phyloP scores from a whole-genome alignment of 805 yeast genomes.

The Saturnispora bothae region DNA sequence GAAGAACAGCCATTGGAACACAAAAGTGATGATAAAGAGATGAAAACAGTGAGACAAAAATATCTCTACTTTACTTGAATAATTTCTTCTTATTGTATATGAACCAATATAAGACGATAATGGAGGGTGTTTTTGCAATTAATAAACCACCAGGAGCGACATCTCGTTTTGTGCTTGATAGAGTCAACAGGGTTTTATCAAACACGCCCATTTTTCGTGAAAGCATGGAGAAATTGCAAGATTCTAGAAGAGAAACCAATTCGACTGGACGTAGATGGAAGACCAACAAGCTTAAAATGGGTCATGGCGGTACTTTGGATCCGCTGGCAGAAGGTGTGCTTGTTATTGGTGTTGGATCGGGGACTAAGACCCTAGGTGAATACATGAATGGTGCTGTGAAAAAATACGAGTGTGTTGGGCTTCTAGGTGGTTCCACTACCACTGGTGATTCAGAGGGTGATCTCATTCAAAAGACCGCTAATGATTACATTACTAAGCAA shows the following conservation, averaged over 20 bases:
- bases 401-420: constrained; percentile 72
- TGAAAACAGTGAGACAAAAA: background rate
- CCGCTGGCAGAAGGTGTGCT: constrained; percentile 93
- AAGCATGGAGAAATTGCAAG: constrained; percentile 41
- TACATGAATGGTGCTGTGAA: constrained; percentile 70
- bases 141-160: constrained; percentile 81
- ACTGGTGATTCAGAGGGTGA: constrained; percentile 93
- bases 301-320: constrained; percentile 97
- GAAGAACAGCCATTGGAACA: constrained; percentile 34
- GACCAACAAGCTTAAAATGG: constrained; percentile 47
- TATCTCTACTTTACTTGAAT: background rate
- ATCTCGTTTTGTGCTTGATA: constrained; percentile 62
- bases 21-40: background rate
- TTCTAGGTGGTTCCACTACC: constrained; percentile 84
- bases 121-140: constrained; percentile 92
- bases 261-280: constrained; percentile 40
- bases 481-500: constrained; percentile 46
- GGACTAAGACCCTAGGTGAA: constrained; percentile 71
- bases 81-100: background rate
- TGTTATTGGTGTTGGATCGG: constrained; percentile 85
- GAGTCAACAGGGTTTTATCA: constrained; percentile 54
- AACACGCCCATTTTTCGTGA: constrained; percentile 45
- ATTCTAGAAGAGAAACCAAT: constrained; percentile 34
- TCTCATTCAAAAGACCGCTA: constrained; percentile 46
- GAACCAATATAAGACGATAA: constrained; percentile 18